These are phyloP conservation scores for Zygoascus meyerae DNA, from an alignment of 1,139 yeast species.

Conservation along the genomic window DNA sequence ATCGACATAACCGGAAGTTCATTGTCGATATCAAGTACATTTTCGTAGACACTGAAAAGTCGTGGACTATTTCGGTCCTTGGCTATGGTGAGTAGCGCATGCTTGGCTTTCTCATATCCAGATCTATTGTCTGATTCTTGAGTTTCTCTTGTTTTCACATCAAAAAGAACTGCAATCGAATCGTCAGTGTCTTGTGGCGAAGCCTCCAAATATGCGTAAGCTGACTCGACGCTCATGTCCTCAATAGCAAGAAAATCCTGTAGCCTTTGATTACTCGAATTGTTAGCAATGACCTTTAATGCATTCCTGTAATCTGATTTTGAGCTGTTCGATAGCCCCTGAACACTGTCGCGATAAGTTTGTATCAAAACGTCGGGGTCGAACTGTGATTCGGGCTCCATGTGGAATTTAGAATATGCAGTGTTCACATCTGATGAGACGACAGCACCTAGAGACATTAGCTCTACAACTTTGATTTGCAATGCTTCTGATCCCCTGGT, in stretches of 20 bases:
- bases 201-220: conserved; percentile 54
- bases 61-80: conserved; percentile 43
- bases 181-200: conserved; percentile 72
- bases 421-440: conserved; percentile 56
- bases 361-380: conserved; percentile 27
- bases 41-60: conserved; percentile 32
- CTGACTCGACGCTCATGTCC: conserved; percentile 49
- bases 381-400: conserved; percentile 32
- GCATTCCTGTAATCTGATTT: conserved; percentile 18
- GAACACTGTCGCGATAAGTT: conserved; percentile 18
- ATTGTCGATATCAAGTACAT: conserved; percentile 37
- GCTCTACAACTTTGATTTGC: conserved; percentile 48
- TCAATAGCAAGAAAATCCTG: conserved; percentile 47
- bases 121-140: conserved; percentile 37
- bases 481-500: conserved; percentile 43
- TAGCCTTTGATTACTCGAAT: conserved; percentile 39
- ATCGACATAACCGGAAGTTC: conserved; percentile 38
- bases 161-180: conserved; percentile 59
- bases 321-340: not conserved
- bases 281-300: conserved; percentile 22
- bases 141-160: conserved; percentile 34
- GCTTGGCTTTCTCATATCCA: conserved; percentile 20
- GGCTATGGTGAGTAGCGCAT: conserved; percentile 56
- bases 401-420: conserved; percentile 51
- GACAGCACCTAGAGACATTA: conserved; percentile 50